Evolutionary conservation across 371 early-diverging fungal species (phyloP).

Genomic region (Mortierella sp.): DNA sequence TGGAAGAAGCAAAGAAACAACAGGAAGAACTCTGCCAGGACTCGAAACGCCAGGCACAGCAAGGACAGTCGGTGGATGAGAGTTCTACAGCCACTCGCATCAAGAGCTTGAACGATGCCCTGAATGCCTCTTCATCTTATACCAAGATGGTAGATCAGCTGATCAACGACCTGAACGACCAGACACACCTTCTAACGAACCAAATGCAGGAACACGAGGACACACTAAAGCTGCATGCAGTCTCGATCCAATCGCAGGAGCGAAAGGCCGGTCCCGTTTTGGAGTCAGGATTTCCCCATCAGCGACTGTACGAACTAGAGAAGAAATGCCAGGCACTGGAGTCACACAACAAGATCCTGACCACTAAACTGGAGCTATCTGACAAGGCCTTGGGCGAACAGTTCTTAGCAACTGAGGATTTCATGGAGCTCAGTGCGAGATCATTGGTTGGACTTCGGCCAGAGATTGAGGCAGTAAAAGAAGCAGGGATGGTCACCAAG

Average conservation of each 20-base stretch:
- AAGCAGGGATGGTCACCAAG: slow-evolving; percentile 21
- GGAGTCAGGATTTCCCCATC: slow-evolving; percentile 55
- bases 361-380: slow-evolving; percentile 59
- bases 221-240: slow-evolving; percentile 57
- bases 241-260: slow-evolving; percentile 55
- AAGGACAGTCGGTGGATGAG: slow-evolving; percentile 8
- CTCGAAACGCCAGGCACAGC: neutral
- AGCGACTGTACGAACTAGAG: slow-evolving; percentile 42
- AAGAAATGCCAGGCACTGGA: slow-evolving; percentile 45
- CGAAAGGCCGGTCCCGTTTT: slow-evolving; percentile 28
- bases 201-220: slow-evolving; percentile 60
- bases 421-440: slow-evolving; percentile 59
- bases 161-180: slow-evolving; percentile 25
- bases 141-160: slow-evolving; percentile 40
- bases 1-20: slow-evolving; percentile 22
- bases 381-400: slow-evolving; percentile 54
- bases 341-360: slow-evolving; percentile 55
- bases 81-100: slow-evolving; percentile 7
- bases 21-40: slow-evolving; percentile 49
- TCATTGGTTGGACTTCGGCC: slow-evolving; percentile 57
- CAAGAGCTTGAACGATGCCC: slow-evolving; percentile 35
- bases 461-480: slow-evolving; percentile 27
- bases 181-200: slow-evolving; percentile 13
- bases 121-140: slow-evolving; percentile 39
- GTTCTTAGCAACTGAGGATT: slow-evolving; percentile 55